Percentiles rank a stretch among this genome's conserved stretches.
These are phyloP conservation scores for Herpetospermum pedunculosum DNA, from an alignment of 306 rosid genomes.

Conservation along the genomic window DNA sequence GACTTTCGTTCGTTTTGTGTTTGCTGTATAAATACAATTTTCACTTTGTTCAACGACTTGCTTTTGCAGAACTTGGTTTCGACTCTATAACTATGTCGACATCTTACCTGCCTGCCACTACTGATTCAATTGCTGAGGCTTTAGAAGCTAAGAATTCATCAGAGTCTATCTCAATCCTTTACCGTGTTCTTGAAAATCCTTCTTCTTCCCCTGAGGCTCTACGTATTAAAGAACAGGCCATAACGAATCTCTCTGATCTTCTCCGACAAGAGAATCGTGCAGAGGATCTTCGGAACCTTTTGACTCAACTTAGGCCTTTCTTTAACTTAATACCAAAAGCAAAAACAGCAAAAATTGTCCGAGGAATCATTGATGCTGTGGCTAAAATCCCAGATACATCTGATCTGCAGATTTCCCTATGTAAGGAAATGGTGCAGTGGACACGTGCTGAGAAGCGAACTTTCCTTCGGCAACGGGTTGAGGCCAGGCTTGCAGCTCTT, in stretches of 20 bases:
- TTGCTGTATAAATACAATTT: background rate
- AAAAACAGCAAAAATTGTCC: constrained; percentile 88
- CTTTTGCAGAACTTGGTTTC: constrained; percentile 3
- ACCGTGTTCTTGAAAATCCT: constrained; percentile 62
- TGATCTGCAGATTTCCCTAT: constrained; percentile 72
- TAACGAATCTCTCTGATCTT: constrained; percentile 60
- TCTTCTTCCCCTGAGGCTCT: constrained; percentile 78
- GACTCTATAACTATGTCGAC: constrained; percentile 36
- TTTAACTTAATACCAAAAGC: constrained; percentile 87
- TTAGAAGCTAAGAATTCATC: constrained; percentile 56
- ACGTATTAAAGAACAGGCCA: constrained; percentile 78
- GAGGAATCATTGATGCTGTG: constrained; percentile 71
- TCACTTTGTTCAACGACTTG: background rate
- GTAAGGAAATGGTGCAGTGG: constrained; percentile 96
- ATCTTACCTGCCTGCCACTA: constrained; percentile 68
- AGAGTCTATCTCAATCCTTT: constrained; percentile 62
- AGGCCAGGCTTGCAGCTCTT: constrained; percentile 91
- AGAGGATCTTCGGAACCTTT: constrained; percentile 86
- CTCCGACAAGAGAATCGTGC: constrained; percentile 76
- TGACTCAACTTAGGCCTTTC: constrained; percentile 85
- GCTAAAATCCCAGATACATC: constrained; percentile 84
- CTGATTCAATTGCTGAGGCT: constrained; percentile 62
- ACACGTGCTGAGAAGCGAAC: constrained; percentile 87
- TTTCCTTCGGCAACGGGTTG: constrained; percentile 83
- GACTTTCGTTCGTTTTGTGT: background rate